phyloP scores from a whole-genome alignment of 1,139 yeast genomes.

The Nakaseomyces bracarensis region DNA sequence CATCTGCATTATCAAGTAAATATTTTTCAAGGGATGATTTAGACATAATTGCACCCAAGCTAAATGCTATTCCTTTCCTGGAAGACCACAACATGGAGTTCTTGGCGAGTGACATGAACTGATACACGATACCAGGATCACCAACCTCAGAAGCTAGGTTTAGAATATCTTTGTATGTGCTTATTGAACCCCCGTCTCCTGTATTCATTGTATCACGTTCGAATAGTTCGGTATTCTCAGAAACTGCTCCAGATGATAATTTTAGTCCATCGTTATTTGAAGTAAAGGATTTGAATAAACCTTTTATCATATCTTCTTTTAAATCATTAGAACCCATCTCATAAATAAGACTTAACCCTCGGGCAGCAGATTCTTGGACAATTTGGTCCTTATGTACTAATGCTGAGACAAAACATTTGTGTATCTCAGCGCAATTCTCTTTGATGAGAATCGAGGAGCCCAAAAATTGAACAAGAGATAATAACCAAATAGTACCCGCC shows the following conservation, averaged over 20 bases:
- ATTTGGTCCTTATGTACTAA: slow-evolving; percentile 74
- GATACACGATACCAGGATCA: slow-evolving; percentile 87
- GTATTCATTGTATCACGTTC: slow-evolving; percentile 75
- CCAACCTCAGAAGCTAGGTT: slow-evolving; percentile 89
- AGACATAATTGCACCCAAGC: slow-evolving; percentile 76
- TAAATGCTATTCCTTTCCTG: slow-evolving; percentile 88
- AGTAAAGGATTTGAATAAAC: slow-evolving; percentile 72
- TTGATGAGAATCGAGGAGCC: slow-evolving; percentile 40
- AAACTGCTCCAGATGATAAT: slow-evolving; percentile 54
- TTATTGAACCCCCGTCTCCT: slow-evolving; percentile 76
- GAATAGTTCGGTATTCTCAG: slow-evolving; percentile 74
- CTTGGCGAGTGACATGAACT: slow-evolving; percentile 87
- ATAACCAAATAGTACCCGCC: slow-evolving; percentile 79
- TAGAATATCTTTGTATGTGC: slow-evolving; percentile 80
- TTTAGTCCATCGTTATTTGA: slow-evolving; percentile 20
- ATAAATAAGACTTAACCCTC: slow-evolving; percentile 76
- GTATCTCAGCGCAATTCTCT: slow-evolving; percentile 40
- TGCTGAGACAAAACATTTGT: slow-evolving; percentile 63
- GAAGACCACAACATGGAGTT: slow-evolving; percentile 89
- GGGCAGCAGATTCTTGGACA: slow-evolving; percentile 83
- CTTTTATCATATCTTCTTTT: slow-evolving; percentile 65
- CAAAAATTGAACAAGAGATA: slow-evolving; percentile 71
- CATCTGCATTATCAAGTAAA: slow-evolving; percentile 44
- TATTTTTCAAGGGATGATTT: slow-evolving; percentile 65
- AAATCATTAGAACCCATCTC: slow-evolving; percentile 65